Conservation (phyloP, 441 rosid genomes). For the Jatropha podagrica region DNA sequence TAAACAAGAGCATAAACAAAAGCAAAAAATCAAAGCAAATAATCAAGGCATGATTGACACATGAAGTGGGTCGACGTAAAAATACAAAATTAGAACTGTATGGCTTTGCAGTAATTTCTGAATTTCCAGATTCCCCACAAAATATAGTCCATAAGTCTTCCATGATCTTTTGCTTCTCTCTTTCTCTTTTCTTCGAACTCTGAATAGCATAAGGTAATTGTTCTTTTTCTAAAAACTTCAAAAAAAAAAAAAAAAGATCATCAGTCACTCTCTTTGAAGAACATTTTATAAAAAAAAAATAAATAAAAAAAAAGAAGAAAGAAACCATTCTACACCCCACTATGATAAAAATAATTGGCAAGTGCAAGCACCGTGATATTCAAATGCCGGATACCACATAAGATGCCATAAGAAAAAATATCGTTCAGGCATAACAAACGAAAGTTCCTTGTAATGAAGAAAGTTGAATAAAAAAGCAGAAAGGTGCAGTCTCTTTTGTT, state of each 20-base stretch:
- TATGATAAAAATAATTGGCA: no score
- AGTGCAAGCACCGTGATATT: neutral
- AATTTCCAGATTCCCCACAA: slow-evolving; percentile 52
- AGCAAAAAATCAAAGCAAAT: slow-evolving; percentile 57
- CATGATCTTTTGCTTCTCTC: slow-evolving; percentile 27
- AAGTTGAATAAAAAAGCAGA: neutral
- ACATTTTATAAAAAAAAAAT: no score
- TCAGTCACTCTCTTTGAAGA: neutral
- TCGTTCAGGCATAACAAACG: neutral
- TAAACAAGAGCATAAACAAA: slow-evolving; percentile 44
- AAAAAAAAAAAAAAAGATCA: neutral
- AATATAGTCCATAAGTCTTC: slow-evolving; percentile 49
- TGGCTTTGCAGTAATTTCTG: slow-evolving; percentile 23
- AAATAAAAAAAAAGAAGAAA: no score
- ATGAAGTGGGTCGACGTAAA: slow-evolving; percentile 44
- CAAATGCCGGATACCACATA: neutral
- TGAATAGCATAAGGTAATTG: slow-evolving; percentile 16
- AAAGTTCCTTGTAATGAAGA: neutral
- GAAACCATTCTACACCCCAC: no score
- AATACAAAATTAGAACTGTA: slow-evolving; percentile 27
- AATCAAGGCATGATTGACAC: slow-evolving; percentile 48
- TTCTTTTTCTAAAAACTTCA: neutral
- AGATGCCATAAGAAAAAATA: neutral
- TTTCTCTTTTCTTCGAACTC: slow-evolving; percentile 12
- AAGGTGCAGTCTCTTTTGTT: neutral